Conservation (phyloP, 495 filamentous ascomycete genomes). For the Durotheca rogersii region DNA sequence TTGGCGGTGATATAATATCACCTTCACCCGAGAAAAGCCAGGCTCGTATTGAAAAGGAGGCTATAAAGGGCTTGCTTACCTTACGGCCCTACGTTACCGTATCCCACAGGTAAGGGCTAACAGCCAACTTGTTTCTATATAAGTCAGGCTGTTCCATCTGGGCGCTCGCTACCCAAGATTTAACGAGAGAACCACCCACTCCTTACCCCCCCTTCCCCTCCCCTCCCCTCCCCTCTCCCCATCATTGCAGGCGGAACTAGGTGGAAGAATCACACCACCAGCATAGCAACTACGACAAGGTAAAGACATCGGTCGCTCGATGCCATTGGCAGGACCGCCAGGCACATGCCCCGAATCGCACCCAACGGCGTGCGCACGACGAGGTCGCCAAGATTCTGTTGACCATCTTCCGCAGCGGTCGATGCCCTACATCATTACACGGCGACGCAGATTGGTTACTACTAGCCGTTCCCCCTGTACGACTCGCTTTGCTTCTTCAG, state of each 20-base stretch:
- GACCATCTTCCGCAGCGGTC: not conserved
- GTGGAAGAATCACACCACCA: constrained; percentile 4
- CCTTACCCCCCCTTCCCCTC: no score
- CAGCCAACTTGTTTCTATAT: no score
- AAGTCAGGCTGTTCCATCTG: not conserved
- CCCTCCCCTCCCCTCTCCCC: no score
- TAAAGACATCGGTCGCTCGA: constrained; percentile 1
- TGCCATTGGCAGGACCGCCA: constrained; percentile 17
- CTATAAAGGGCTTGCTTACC: no score
- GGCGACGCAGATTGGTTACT: constrained; percentile 4
- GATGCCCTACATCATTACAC: constrained; percentile 1
- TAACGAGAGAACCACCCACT: no score
- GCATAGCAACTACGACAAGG: not conserved
- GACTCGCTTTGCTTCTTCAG: constrained; percentile 1
- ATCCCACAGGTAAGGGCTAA: no score
- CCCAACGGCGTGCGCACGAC: constrained; percentile 11
- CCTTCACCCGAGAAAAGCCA: not conserved
- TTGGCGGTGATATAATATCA: constrained; percentile 18
- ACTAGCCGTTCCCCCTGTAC: no score
- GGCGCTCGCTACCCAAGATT: no score
- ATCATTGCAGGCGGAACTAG: no score
- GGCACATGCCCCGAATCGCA: constrained; percentile 17
- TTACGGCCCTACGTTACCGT: no score
- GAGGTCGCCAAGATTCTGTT: constrained; percentile 12
- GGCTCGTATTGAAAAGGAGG: no score